phyloP scores from a whole-genome alignment of 2,329 filamentous ascomycete genomes.

The Diaporthe caulivora region DNA sequence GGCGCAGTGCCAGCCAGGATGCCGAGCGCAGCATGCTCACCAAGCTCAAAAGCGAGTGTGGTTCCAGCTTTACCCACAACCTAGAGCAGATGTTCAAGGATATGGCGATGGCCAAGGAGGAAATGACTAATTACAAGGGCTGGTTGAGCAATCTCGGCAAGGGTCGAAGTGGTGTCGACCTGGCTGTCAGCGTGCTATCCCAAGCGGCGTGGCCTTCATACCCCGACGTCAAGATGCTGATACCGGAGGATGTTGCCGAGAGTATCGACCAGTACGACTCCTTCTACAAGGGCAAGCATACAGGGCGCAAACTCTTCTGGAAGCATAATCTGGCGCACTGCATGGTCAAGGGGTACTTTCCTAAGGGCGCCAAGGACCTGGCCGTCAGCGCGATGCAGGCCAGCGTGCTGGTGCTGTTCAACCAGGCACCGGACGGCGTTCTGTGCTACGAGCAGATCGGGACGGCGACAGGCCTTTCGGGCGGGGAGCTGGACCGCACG shows the following conservation, averaged over 20 bases:
- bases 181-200: constrained; percentile 91
- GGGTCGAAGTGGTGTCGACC: constrained; percentile 70
- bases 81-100: constrained; percentile 99
- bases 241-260: constrained; percentile 81
- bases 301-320: constrained; percentile 87
- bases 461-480: constrained; percentile 78
- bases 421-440: constrained; percentile 73
- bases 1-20: constrained; percentile 91
- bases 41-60: constrained; percentile 92
- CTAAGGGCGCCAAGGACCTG: constrained; percentile 85
- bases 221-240: constrained; percentile 73
- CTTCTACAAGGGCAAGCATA: constrained; percentile 92
- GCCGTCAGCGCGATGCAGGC: constrained; percentile 94
- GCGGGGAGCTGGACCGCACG: constrained; percentile 86
- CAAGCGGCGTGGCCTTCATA: constrained; percentile 94
- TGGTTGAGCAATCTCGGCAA: constrained; percentile 65
- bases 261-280: constrained; percentile 84
- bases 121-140: constrained; percentile 89
- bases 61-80: constrained; percentile 94
- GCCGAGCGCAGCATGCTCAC: constrained; percentile 96
- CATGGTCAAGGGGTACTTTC: constrained; percentile 84
- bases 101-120: constrained; percentile 91
- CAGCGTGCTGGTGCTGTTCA: constrained; percentile 91
- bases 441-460: constrained; percentile 83
- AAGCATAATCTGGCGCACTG: constrained; percentile 95